Evolutionary conservation across 768 basidiomycete genomes (phyloP), one percentile per base, ranked within the genome.

Genomic region (Clitopilus passeckerianus): DNA sequence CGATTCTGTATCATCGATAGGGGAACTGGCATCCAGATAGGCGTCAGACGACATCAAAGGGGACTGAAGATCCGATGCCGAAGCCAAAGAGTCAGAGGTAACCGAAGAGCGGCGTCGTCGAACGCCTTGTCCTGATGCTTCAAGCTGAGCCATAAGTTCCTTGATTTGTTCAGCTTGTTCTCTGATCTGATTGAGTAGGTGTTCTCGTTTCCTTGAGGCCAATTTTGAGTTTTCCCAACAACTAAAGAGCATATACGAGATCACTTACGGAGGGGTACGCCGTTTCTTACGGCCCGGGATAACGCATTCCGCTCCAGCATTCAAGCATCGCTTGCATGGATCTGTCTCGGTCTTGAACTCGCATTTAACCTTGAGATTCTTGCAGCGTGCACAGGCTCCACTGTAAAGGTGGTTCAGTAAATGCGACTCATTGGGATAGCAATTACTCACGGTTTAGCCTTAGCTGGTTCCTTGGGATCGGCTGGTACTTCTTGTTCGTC

Each of bases 261-360:
- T 10, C 10, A 74, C 87, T 69, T 72, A 92, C 90, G 89, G 91
- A 56, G 91, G 90, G 5, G 86, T 81, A 52, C 86, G 78, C 59
- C 90, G 86, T 67, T 89, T 89, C 72, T 90, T 92, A 61, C 88
- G 80, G n/a, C 90, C 90, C n/a, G 90, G 90, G 54, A 89, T 90
- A 43, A 86, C 73, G 64, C 90, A 93, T 56, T 90, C 87, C 58
- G 89, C 85, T 6, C 82, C 83, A 9, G 86, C 87, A 60, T 83
- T 82, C 57, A 81, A 70, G 66, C 90, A 93, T 10, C 90, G 85
- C 67, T 84, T 90, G 71, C 90, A 93, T 2, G 84, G 84, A 65
- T 91, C 89, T 14, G 79, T 82, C 54, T 89, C 86, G 14, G 81
- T 82, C 68, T 77, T 83, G 71, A 90, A 88, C 70, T 91, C 90